Evolutionary conservation across 164 flowering plant genomes (phyloP), one percentile per base, ranked within the genome.

Genomic region (Buxus sempervirens): DNA sequence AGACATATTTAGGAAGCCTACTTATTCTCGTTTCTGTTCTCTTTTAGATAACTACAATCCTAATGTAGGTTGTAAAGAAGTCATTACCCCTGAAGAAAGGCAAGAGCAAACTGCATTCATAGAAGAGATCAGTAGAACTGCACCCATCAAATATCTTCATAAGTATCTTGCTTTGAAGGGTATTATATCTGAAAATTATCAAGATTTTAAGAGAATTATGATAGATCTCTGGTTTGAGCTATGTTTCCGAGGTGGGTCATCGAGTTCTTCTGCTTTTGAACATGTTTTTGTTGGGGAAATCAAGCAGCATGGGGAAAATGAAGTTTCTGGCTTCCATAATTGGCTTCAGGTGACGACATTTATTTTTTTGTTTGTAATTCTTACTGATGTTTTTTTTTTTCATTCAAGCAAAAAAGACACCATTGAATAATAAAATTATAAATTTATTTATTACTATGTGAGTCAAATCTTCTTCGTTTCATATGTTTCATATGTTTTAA

Each of bases 281-380:
- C 98, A 95, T 82, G 98, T 95, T 63, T 95, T 95, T 77, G 98
- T 95, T 66, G 98, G 98, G 48, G 98, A 95, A 82, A 85, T 95
- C 78, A 95, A 91, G 80, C 79, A 82, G 24, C 72, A 74, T 5
- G 93, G 83, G 60, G 96, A 86, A 71, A 72, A 86, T 66, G 82
- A 85, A 80, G 96, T 95, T 64, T 86, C 93, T 36, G 98, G 98
- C 57, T 95, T 95, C 76, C 97, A 92, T 72, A 95, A 95, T 74
- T 92, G 98, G 98, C 82, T 95, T 83, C 98, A 95, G 97, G 98
- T 89, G 55, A 28, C 57, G 41, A 53, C 58, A 18, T 57, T 54
- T 21, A 60, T 53, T 54, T 41, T 13, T 65, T 27, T 54, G 1
- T 28, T 28, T 48, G 45, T 74, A 58, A 13, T 64, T 56, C 20